Conservation (phyloP, 768 basidiomycete genomes). For the Tylopilus plumbeoviolaceoides region DNA sequence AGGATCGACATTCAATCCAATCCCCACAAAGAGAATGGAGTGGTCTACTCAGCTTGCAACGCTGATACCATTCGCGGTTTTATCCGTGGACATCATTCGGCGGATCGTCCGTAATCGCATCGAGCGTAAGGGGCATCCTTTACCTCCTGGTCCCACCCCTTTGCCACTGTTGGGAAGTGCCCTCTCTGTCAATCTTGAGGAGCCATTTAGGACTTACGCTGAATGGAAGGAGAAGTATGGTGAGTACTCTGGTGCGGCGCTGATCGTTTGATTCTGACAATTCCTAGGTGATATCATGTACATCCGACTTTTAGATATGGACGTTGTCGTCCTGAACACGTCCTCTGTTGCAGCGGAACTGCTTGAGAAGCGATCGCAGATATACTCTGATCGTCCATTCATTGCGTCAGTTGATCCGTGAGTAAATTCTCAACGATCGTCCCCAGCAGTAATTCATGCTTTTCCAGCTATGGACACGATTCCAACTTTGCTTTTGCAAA, state of each 20-base stretch:
- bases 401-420: constrained; percentile 11
- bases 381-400: constrained; percentile 50
- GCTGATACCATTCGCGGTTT: constrained; percentile 1
- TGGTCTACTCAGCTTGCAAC: constrained; percentile 2
- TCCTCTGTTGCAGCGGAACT: constrained; percentile 40
- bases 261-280: background rate
- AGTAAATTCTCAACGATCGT: background rate
- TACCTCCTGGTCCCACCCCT: constrained; percentile 20
- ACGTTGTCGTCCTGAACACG: constrained; percentile 44
- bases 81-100: background rate
- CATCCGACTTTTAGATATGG: constrained; percentile 43
- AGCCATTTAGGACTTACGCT: constrained; percentile 17
- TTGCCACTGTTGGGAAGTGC: constrained; percentile 19
- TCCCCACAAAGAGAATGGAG: constrained; percentile 3
- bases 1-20: background rate
- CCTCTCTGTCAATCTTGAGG: constrained; percentile 11
- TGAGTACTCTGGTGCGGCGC: background rate
- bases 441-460: background rate
- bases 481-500: constrained; percentile 1
- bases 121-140: constrained; percentile 11
- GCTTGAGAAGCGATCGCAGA: constrained; percentile 42
- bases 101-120: constrained; percentile 3
- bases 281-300: constrained; percentile 43
- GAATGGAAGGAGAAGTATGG: constrained; percentile 18
- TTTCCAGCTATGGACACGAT: constrained; percentile 17